Conservation (phyloP, 2,329 filamentous ascomycete genomes). For the Alternaria longipes region DNA sequence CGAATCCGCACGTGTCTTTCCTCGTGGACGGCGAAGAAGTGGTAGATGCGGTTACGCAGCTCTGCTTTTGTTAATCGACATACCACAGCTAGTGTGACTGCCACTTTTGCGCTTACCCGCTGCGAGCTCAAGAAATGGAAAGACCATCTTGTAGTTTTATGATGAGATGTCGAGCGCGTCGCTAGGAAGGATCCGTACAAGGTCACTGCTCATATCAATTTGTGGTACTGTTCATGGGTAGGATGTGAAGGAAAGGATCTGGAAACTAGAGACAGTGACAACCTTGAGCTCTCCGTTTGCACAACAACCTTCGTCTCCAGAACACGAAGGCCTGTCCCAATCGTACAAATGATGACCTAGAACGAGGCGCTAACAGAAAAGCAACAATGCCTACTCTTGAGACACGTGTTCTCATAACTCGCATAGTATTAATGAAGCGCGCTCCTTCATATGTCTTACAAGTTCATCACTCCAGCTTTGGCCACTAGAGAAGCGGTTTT, state of each 20-base stretch:
- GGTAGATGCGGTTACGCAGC: slow-evolving; percentile 2
- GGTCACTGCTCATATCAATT: too few relatives aligned
- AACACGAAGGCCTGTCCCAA: too few relatives aligned
- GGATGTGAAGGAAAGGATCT: too few relatives aligned
- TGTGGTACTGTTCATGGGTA: too few relatives aligned
- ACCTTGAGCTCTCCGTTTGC: too few relatives aligned
- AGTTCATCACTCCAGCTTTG: background rate
- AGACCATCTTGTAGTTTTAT: background rate
- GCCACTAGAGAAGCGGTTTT: background rate
- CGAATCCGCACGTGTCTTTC: background rate
- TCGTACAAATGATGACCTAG: too few relatives aligned
- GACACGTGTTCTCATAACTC: too few relatives aligned
- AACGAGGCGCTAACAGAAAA: too few relatives aligned
- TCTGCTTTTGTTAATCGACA: background rate
- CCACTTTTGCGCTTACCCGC: background rate
- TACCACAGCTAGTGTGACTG: background rate
- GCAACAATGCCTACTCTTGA: too few relatives aligned
- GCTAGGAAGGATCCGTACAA: background rate
- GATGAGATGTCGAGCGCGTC: background rate
- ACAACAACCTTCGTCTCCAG: too few relatives aligned
- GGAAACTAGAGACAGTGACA: too few relatives aligned
- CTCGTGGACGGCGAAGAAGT: background rate
- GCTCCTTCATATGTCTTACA: background rate
- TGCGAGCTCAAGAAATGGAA: background rate
- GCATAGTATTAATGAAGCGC: background rate